These are phyloP conservation scores for Candida chauliodis DNA, from an alignment of 805 yeast species.

Conservation along the genomic window DNA sequence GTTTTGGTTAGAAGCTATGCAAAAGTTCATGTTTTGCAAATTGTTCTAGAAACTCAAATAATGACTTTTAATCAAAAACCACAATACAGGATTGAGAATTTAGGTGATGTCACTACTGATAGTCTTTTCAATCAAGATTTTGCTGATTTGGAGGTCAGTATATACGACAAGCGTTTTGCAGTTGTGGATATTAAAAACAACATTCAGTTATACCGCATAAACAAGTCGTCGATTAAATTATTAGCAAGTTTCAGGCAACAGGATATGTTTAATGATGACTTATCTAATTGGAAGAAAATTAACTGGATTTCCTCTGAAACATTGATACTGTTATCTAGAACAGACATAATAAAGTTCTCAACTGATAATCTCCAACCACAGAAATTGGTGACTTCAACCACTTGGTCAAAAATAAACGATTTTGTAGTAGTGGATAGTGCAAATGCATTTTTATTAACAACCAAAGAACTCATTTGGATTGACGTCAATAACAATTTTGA, in stretches of 20 bases:
- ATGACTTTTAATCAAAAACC: not conserved
- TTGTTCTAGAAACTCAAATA: not conserved
- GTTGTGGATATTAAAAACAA: conserved; percentile 52
- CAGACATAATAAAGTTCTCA: conserved; percentile 18
- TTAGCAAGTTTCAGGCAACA: conserved; percentile 15
- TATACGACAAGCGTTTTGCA: conserved; percentile 38
- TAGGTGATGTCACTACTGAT: conserved; percentile 18
- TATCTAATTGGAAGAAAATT: conserved; percentile 54
- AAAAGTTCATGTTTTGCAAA: conserved; percentile 27
- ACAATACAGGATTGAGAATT: conserved; percentile 8
- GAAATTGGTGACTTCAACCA: conserved; percentile 43
- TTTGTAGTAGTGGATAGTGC: conserved; percentile 24
- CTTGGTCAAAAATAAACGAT: conserved; percentile 54
- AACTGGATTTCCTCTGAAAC: conserved; percentile 37
- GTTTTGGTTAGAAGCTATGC: conserved; percentile 34
- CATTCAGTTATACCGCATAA: conserved; percentile 40
- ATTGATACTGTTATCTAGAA: conserved; percentile 39
- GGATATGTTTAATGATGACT: conserved; percentile 40
- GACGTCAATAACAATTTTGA: conserved; percentile 30
- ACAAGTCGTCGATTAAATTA: not conserved
- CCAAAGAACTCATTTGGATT: conserved; percentile 61
- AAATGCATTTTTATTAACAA: conserved; percentile 53
- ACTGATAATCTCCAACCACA: conserved; percentile 27
- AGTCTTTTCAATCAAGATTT: conserved; percentile 30
- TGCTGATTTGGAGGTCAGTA: conserved; percentile 46